Evolutionary conservation across 306 rosid genomes (phyloP).

Genomic region (Hylodesmum podocarpum): DNA sequence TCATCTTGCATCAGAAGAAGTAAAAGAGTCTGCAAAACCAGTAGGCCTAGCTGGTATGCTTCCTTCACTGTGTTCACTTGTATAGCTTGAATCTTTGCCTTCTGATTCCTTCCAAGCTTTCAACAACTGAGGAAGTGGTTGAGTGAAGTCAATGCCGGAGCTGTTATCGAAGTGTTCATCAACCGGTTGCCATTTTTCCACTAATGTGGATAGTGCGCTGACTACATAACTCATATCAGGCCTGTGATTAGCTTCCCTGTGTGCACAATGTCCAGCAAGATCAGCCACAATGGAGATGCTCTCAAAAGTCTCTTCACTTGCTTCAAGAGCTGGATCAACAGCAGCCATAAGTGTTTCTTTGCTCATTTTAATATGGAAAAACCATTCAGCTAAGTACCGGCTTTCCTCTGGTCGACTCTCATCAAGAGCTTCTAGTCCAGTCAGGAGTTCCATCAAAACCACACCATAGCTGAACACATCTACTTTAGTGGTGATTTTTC

Average conservation of each 20-base stretch:
- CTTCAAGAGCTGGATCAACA: constrained; percentile 59
- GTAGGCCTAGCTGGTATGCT: constrained; percentile 67
- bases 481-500: constrained; percentile 79
- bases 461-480: constrained; percentile 84
- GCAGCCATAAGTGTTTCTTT: constrained; percentile 61
- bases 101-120: constrained; percentile 73
- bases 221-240: constrained; percentile 81
- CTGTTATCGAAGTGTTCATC: constrained; percentile 40
- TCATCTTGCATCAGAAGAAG: constrained; percentile 70
- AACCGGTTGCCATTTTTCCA: constrained; percentile 71
- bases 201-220: constrained; percentile 51
- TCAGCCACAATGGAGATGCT: constrained; percentile 54
- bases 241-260: constrained; percentile 67
- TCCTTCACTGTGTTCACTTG: constrained; percentile 57
- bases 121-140: constrained; percentile 70
- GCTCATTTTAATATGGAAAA: constrained; percentile 66
- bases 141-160: constrained; percentile 50
- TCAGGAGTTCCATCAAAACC: constrained; percentile 77
- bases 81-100: constrained; percentile 41
- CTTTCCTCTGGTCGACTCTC: constrained; percentile 77
- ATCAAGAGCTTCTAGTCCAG: constrained; percentile 76
- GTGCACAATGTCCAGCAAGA: constrained; percentile 84
- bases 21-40: constrained; percentile 73
- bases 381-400: constrained; percentile 77
- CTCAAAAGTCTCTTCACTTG: constrained; percentile 44